Percentiles rank a stretch among this genome's conserved stretches.
phyloP scores from a whole-genome alignment of 2,329 filamentous ascomycete genomes.

The Parascedosporium putredinis region DNA sequence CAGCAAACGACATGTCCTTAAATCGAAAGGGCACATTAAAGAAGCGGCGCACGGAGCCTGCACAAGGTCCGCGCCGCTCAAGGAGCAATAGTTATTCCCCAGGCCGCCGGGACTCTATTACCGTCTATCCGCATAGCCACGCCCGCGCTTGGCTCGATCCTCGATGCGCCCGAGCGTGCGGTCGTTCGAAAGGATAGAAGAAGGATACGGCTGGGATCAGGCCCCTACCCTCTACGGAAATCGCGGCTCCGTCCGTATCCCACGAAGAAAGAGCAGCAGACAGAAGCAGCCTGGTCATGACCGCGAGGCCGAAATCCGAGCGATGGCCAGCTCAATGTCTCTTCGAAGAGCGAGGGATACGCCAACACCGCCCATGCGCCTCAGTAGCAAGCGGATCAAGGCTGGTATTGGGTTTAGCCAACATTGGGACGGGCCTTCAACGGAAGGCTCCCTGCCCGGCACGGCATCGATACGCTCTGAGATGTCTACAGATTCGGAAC shows the following conservation, averaged over 20 bases:
- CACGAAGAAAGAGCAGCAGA: slow-evolving; percentile 57
- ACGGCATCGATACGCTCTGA: slow-evolving; percentile 67
- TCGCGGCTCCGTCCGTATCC: slow-evolving; percentile 46
- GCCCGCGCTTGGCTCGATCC: slow-evolving; percentile 9
- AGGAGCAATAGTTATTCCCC: slow-evolving; percentile 54
- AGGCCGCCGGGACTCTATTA: slow-evolving; percentile 44
- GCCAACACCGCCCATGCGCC: slow-evolving; percentile 48
- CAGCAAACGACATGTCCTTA: slow-evolving; percentile 17
- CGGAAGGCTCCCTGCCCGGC: slow-evolving; percentile 65
- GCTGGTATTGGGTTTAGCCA: slow-evolving; percentile 35
- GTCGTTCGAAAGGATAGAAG: slow-evolving; percentile 3
- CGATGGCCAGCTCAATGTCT: slow-evolving; percentile 64
- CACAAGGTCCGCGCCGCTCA: slow-evolving; percentile 34
- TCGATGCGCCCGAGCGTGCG: slow-evolving; percentile 12
- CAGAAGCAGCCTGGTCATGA: slow-evolving; percentile 42
- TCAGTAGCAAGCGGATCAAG: slow-evolving; percentile 56
- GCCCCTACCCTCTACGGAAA: slow-evolving; percentile 50
- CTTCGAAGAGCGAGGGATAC: slow-evolving; percentile 52
- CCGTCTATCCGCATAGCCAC: slow-evolving; percentile 17
- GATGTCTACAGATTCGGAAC: slow-evolving; percentile 65
- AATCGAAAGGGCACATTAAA: slow-evolving; percentile 22
- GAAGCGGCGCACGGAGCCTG: slow-evolving; percentile 33
- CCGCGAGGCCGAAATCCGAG: slow-evolving; percentile 78
- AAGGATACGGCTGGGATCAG: slow-evolving; percentile 11
- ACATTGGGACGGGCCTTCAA: slow-evolving; percentile 51